Evolutionary conservation across 495 filamentous ascomycete genomes (phyloP).

Genomic region (Rostrohypoxylon terebratum): DNA sequence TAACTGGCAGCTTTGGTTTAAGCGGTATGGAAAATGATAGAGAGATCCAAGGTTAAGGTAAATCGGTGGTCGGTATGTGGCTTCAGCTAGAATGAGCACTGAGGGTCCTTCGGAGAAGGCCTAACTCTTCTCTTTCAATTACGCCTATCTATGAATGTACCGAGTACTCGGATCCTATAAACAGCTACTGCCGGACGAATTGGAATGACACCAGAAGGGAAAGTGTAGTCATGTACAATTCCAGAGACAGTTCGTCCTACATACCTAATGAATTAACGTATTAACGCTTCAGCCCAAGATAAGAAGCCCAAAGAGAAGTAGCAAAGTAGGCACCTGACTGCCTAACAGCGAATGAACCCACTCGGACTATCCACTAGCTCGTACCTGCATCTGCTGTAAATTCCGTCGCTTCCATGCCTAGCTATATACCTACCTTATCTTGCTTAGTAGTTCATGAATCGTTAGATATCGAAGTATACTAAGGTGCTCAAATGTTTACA

Average conservation of each 20-base stretch:
- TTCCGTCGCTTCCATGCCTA: slow-evolving; percentile 3
- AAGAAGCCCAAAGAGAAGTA: slow-evolving; percentile 34
- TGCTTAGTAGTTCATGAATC: neutral
- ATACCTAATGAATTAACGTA: slow-evolving; percentile 11
- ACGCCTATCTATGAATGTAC: slow-evolving; percentile 17
- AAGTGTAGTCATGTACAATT: slow-evolving; percentile 25
- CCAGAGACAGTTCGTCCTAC: slow-evolving; percentile 8
- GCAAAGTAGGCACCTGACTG: slow-evolving; percentile 44
- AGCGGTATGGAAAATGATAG: slow-evolving; percentile 4
- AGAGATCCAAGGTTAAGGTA: neutral
- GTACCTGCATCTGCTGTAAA: slow-evolving; percentile 37
- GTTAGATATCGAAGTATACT: neutral
- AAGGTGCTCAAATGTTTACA: too few species aligned
- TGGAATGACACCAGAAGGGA: slow-evolving; percentile 26
- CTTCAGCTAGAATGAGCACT: slow-evolving; percentile 19
- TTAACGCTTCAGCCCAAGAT: slow-evolving; percentile 8
- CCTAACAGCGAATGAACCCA: slow-evolving; percentile 27
- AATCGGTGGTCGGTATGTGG: slow-evolving; percentile 15
- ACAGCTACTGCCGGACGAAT: slow-evolving; percentile 16
- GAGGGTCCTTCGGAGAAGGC: slow-evolving; percentile 13
- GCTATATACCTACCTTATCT: slow-evolving; percentile 21
- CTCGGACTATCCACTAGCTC: slow-evolving; percentile 37
- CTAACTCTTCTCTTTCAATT: slow-evolving; percentile 31
- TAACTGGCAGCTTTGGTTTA: neutral
- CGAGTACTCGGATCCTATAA: slow-evolving; percentile 17